Base-by-base conservation (phyloP, 495 filamentous ascomycete genomes). In the Bombardia bombarda region DNA sequence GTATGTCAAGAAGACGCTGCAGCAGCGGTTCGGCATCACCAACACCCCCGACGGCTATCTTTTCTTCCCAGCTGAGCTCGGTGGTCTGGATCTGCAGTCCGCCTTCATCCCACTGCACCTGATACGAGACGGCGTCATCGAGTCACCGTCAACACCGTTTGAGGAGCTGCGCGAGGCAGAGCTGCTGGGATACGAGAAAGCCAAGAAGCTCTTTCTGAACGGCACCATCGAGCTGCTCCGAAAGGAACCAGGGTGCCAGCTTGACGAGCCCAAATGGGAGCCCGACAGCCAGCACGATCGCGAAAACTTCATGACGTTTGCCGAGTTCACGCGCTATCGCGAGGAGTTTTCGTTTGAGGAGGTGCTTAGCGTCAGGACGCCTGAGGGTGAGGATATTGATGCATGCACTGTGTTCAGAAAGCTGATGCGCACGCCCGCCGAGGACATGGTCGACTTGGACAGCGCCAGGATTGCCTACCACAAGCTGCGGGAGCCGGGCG, bases 41-140 rank as follows among this genome's bases (percentile, higher is more conserved):
- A 60, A 75, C 42, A 67, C 84, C 16, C 80, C 81, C 0, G 76
- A 82, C 38, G 82, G 74, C 17, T 81, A 79, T 55, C 74, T 84
- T 57, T 84, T 75, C 50, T 63, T 70, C 48, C 74, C 72, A 0
- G 51, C 65, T 22, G 47, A 62, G 34, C 54, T 78, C 2, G 76
- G 78, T 21, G 77, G 77, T 2, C 68, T 82, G 1, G 75, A 70
- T 8, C 53, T 82, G 16, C 56, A 65, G 26, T 79, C 75, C 42
- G 77, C 78, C 10, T 73, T 79, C 50, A 61, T 80, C 39, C 14
- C 46, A 14, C 43, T 44, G 12, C 47, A 50, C 16, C 43, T 57
- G 9, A 24, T 46, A 20, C 46, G 49, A 32, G 33, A 43, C 9
- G 10, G 42, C 18, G 40, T 53, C 2, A 7, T 8, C 3, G 24